Evolutionary conservation across 805 yeast species (phyloP), one percentile per base, ranked within the genome.

Genomic region (Candida arabinofermentans): DNA sequence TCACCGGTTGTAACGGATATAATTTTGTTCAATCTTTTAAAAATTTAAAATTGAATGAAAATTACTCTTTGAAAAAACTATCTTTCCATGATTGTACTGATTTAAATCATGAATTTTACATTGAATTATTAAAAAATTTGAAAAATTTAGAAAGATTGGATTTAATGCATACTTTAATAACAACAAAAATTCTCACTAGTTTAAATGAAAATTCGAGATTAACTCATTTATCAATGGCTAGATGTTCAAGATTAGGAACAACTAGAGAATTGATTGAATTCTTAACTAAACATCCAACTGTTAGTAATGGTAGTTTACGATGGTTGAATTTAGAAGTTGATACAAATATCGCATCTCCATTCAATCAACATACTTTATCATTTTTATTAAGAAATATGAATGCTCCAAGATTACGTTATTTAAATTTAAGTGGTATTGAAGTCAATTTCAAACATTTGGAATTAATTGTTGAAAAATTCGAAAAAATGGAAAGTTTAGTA

Each of bases 71-170:
- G 48, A 55, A 74, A 53, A 69, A 76, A 44, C 53, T 90, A 9
- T 86, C 95, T 0, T 77, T 90, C 55, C 96, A 89, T 63, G 96
- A 88, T 55, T 90, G 97, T 60, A 81, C 93, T 2, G 87, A 86
- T 49, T 67, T 89, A 29, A 73, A 86, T 4, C 62, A 76, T 5
- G 70, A 69, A n/a, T 72, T 73, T 0, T 75, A 85, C 42, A 69
- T 69, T 21, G 72, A 71, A 39, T 58, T 86, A 10, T 65, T 90
- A 23, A 82, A 85, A 2, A 74, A 71, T 37, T 65, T 83, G 35
- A 65, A 69, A 21, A 67, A 71, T 44, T 64, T 89, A 39, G 76
- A 77, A 48, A 75, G 87, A 47, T 66, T 89, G 24, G 97, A 89
- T 58, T 67, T 90, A 37, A 79, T 86, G 13, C 96, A 87, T 54